A percentile compares a stretch with the other conserved stretches of the same genome.
phyloP scores from a whole-genome alignment of 495 filamentous ascomycete genomes.

The Talaromyces trachyspermus region DNA sequence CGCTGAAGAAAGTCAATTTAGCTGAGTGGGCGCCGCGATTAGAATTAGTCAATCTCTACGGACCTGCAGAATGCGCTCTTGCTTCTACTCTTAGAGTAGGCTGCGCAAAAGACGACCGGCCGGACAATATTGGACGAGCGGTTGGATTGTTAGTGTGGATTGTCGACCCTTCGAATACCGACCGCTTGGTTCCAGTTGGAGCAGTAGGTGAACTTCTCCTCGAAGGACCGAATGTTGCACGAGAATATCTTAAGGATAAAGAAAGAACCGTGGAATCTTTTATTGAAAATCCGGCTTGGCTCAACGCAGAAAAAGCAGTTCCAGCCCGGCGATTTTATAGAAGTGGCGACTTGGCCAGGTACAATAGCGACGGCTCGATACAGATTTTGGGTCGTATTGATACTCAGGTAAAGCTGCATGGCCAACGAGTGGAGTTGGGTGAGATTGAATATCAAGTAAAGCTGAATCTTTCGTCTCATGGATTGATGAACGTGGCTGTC shows the following conservation, averaged over 20 bases:
- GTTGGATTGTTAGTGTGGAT: conserved; percentile 28
- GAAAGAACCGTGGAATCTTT: conserved; percentile 38
- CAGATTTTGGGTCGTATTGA: conserved; percentile 54
- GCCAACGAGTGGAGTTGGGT: conserved; percentile 54
- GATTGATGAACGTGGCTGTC: too few relatives aligned
- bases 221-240: conserved; percentile 43
- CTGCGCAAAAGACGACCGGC: conserved; percentile 22
- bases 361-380: conserved; percentile 46
- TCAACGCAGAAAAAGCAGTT: conserved; percentile 29
- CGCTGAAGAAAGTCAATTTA: conserved; percentile 31
- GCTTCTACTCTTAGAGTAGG: conserved; percentile 37
- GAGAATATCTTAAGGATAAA: conserved; percentile 42
- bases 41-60: conserved; percentile 37
- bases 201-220: conserved; percentile 46
- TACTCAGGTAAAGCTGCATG: conserved; percentile 56
- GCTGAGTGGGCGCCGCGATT: conserved; percentile 30
- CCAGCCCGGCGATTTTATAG: conserved; percentile 33
- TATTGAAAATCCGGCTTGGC: conserved; percentile 40
- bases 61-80: conserved; percentile 43
- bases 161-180: conserved; percentile 36
- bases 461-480: too few relatives aligned
- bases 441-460: conserved; percentile 38
- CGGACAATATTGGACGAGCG: conserved; percentile 9
- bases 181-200: conserved; percentile 40
- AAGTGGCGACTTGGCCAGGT: conserved; percentile 47